Evolutionary conservation across 148 eudicot genomes (phyloP).

Genomic region (Agrostemma githago): DNA sequence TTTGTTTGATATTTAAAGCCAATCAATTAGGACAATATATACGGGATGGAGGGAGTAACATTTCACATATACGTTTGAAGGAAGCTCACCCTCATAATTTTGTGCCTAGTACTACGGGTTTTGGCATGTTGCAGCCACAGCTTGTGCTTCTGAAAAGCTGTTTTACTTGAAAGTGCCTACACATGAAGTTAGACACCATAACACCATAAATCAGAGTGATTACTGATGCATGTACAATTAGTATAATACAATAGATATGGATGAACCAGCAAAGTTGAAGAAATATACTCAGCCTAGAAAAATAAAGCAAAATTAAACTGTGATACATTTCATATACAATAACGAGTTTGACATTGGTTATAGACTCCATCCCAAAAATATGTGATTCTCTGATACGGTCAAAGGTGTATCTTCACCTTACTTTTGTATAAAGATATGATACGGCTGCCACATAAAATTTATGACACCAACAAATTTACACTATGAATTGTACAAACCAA

Average conservation of each 20-base stretch:
- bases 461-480: too few species aligned
- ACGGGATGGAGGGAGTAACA: not conserved
- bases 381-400: too few species aligned
- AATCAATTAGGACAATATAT: not conserved
- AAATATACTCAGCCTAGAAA: not conserved
- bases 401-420: too few species aligned
- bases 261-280: not conserved
- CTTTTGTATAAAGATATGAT: too few species aligned
- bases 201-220: not conserved
- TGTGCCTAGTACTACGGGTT: conserved; percentile 95
- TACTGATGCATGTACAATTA: not conserved
- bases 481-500: too few species aligned
- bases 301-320: not conserved
- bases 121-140: conserved; percentile 93
- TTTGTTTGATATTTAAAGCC: not conserved
- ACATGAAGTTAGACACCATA: not conserved
- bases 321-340: not conserved
- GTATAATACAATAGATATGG: not conserved
- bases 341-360: too few species aligned
- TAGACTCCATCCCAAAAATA: too few species aligned
- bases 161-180: conserved; percentile 83
- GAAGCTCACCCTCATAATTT: conserved; percentile 75
- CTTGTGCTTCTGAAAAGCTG: conserved; percentile 83
- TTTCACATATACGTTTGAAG: not conserved
- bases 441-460: too few species aligned